A percentile compares a stretch with the other conserved stretches of the same genome.
Evolutionary conservation across 139 green algal genomes (phyloP).

Genomic region (Zygnema circumcarinatum): DNA sequence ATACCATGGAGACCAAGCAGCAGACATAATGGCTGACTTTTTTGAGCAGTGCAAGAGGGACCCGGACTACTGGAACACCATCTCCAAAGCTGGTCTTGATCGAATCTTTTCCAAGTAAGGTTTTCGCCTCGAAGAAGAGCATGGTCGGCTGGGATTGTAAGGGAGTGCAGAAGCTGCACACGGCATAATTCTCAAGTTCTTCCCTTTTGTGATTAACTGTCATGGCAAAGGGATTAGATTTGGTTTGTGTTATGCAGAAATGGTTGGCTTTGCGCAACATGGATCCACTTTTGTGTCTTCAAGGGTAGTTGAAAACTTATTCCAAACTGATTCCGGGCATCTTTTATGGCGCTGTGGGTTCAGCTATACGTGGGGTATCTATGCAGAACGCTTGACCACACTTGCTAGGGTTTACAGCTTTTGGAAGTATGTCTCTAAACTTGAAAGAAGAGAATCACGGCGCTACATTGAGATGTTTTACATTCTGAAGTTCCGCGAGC

Average conservation of each 20-base stretch:
- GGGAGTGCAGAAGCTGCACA: not conserved
- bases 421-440: conserved; percentile 73
- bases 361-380: conserved; percentile 81
- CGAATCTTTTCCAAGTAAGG: conserved; percentile 41
- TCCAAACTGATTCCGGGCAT: no score
- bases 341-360: no score
- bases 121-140: no score
- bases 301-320: no score
- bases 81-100: conserved; percentile 51
- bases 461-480: conserved; percentile 84
- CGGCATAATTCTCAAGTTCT: not conserved
- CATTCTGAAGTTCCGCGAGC: conserved; percentile 64
- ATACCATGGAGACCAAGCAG: conserved; percentile 70
- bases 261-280: no score
- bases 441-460: conserved; percentile 75
- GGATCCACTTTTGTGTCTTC: no score
- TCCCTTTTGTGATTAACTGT: not conserved
- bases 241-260: not conserved
- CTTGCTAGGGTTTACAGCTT: conserved; percentile 76
- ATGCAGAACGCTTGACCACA: conserved; percentile 77
- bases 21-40: conserved; percentile 78
- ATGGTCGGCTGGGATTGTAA: not conserved
- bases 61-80: conserved; percentile 35
- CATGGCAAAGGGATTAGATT: not conserved
- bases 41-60: conserved; percentile 73